Evolutionary conservation across 2,329 filamentous ascomycete genomes (phyloP).

Genomic region (Aspergillus sp.): DNA sequence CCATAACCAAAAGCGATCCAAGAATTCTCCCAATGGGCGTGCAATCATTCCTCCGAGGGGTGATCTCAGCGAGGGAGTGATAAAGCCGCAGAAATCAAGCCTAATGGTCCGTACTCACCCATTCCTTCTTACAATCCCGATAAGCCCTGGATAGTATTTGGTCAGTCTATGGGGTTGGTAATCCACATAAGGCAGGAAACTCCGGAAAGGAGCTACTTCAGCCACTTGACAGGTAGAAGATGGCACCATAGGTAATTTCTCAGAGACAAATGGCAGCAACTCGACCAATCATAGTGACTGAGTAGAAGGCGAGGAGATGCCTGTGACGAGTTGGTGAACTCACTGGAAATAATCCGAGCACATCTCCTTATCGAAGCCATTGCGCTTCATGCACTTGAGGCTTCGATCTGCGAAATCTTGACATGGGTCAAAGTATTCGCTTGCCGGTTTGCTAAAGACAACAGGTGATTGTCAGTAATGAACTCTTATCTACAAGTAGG

Average conservation of each 20-base stretch:
- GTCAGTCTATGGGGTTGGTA: slow-evolving; percentile 4
- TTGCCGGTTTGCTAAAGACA: slow-evolving; percentile 71
- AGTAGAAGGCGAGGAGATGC: background rate
- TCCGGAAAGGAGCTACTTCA: background rate
- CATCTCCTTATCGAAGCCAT: slow-evolving; percentile 83
- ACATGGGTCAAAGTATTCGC: slow-evolving; percentile 93
- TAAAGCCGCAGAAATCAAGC: background rate
- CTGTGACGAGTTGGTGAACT: slow-evolving; percentile 36
- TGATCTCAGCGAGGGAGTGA: background rate
- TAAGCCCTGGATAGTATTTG: slow-evolving; percentile 67
- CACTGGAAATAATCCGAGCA: slow-evolving; percentile 96
- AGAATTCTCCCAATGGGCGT: background rate
- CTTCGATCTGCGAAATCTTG: slow-evolving; percentile 86
- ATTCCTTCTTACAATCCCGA: slow-evolving; percentile 90
- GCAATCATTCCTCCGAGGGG: background rate
- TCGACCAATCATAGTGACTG: background rate
- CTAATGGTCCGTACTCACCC: slow-evolving; percentile 62
- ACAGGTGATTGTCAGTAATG: background rate
- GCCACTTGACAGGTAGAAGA: background rate
- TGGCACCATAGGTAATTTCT: background rate
- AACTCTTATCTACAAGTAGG: background rate
- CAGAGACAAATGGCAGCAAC: background rate
- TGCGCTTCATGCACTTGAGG: slow-evolving; percentile 84
- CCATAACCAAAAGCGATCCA: background rate
- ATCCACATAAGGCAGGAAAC: background rate